These are phyloP conservation scores for Coemansia sp. DNA, from an alignment of 192 early-diverging fungal species.

Conservation along the genomic window DNA sequence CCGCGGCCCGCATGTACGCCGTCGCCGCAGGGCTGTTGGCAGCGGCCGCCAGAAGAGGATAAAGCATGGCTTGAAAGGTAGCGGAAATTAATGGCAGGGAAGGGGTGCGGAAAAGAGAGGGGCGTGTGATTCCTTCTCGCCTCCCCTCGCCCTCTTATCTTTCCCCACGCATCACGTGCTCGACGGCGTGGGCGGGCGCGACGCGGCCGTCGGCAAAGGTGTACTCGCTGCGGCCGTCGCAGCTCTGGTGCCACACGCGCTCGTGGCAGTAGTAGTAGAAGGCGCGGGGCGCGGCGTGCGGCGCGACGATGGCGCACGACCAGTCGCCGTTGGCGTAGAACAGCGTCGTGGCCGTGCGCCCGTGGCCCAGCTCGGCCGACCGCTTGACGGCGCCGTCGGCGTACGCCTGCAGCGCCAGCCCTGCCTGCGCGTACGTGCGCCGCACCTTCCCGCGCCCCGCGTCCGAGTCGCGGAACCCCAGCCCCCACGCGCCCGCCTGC, in stretches of 20 bases:
- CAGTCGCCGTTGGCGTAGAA: conserved; percentile 47
- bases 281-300: not conserved
- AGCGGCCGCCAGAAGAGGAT: not conserved
- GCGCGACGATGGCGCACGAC: conserved; percentile 15
- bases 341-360: conserved; percentile 17
- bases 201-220: conserved; percentile 27
- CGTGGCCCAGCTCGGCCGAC: not conserved
- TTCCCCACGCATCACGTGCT: too few species aligned
- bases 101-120: not conserved
- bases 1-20: conserved; percentile 55
- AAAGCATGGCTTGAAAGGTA: not conserved
- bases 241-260: conserved; percentile 42
- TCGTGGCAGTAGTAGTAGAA: conserved; percentile 39
- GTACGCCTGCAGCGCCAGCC: conserved; percentile 30
- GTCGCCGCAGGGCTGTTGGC: conserved; percentile 23
- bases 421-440: conserved; percentile 20
- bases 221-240: not conserved
- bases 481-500: conserved; percentile 21
- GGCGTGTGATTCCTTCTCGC: too few species aligned
- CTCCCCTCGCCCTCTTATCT: too few species aligned
- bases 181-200: not conserved
- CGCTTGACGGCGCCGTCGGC: conserved; percentile 45
- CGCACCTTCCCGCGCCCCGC: conserved; percentile 26
- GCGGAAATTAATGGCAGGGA: not conserved
- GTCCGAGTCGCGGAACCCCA: conserved; percentile 23